Evolutionary conservation across 306 rosid genomes (phyloP), one percentile per base, ranked within the genome.

Genomic region (Hippophae tibetana): DNA sequence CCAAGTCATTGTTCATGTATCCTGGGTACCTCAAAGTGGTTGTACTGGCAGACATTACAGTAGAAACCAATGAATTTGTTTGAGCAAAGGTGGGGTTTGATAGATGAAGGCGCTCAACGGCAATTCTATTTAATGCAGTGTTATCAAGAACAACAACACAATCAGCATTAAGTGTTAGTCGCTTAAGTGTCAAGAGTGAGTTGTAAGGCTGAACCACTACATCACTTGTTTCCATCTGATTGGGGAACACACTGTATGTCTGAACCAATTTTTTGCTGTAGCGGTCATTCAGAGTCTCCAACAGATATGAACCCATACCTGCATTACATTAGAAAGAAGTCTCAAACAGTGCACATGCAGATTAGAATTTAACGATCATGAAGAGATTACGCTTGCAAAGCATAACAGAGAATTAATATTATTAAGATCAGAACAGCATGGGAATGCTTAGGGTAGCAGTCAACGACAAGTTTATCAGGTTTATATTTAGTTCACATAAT

Each of bases 181-280:
- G 83, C 81, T 88, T 92, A 61, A 92, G 95, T 8, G 99, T 92
- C 78, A 88, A 79, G 78, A 92, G 95, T 45, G 99, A 92, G 78
- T 92, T 92, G 81, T 92, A 92, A 13, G 99, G 99, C 69, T 92
- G 99, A 70, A 88, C 99, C 73, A 92, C 99, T 75, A 92, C 99
- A 73, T 92, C 99, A 78, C 96, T 92, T 13, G 99, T 92, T 82
- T 85, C 99, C 99, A 92, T 92, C 82, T 92, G 99, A 78, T 92
- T 92, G 68, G 99, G 99, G 57, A 92, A 92, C 42, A 92, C 99
- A 78, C 96, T 92, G 74, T 88, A 92, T 31, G 99, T 92, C 86
- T 92, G 99, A 45, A 92, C 96, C 75, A 92, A 74, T 61, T 92
- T 92, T 82, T 92, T 92, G 86, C 99, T 92, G 84, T 92, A 92